phyloP scores from a whole-genome alignment of 2,329 filamentous ascomycete species.

The Aspergillus hiratsukae region DNA sequence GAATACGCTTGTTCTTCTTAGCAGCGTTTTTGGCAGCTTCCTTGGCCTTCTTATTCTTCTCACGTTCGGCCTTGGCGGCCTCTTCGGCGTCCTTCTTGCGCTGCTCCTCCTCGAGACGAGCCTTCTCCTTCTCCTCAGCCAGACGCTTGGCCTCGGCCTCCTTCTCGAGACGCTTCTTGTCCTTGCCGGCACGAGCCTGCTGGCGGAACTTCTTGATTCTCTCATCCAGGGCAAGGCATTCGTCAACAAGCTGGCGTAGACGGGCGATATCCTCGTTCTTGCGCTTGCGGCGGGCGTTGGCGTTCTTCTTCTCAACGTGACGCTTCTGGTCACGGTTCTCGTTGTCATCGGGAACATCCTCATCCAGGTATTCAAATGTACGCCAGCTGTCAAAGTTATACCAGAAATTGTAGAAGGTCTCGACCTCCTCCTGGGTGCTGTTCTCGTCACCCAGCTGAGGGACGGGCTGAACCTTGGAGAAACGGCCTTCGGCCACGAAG shows the following conservation, averaged over 20 bases:
- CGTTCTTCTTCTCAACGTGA: conserved; percentile 97
- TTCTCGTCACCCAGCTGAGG: conserved; percentile 81
- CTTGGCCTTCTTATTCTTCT: conserved; percentile 90
- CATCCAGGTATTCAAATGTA: conserved; percentile 95
- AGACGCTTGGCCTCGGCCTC: conserved; percentile 88
- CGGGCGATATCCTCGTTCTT: conserved; percentile 96
- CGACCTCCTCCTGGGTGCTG: conserved; percentile 81
- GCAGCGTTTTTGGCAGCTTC: conserved; percentile 97
- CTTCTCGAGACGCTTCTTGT: conserved; percentile 86
- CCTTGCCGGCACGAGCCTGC: conserved; percentile 87
- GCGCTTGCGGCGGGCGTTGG: conserved; percentile 96
- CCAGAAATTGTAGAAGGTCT: conserved; percentile 98
- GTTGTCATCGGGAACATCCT: conserved; percentile 97
- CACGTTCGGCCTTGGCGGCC: conserved; percentile 76
- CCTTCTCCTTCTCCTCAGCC: conserved; percentile 76
- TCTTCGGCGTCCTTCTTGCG: conserved; percentile 80
- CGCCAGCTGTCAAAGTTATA: conserved; percentile 99
- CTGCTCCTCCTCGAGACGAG: conserved; percentile 78
- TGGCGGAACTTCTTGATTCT: conserved; percentile 97
- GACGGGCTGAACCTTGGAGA: conserved; percentile 87
- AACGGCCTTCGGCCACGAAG: conserved; percentile 88
- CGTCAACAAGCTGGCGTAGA: conserved; percentile 83
- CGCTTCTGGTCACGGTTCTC: conserved; percentile 99
- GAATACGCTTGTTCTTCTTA: conserved; percentile 99
- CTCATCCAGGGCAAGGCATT: conserved; percentile 77